A percentile compares a stretch with the other conserved stretches of the same genome.
Evolutionary conservation across 176 grass and related monocot species (phyloP).

Genomic region (Carex myosuroides): DNA sequence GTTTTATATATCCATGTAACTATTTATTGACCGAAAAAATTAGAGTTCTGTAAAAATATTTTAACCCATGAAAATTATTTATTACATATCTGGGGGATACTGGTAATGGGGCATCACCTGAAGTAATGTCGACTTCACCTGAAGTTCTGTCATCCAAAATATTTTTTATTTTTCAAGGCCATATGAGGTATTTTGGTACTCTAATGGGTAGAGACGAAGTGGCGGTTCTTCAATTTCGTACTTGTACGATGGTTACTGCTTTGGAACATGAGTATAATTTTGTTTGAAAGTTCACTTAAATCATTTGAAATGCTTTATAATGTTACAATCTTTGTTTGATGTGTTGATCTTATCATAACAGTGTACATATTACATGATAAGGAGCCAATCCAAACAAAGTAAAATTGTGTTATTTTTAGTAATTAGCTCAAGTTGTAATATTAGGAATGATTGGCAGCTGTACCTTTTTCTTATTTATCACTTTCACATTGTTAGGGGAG

Average conservation of each 20-base stretch:
- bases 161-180: neutral
- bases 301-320: neutral
- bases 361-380: neutral
- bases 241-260: neutral
- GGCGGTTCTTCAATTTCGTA: neutral
- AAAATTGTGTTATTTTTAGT: conserved; percentile 12
- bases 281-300: neutral
- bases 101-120: neutral
- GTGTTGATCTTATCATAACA: neutral
- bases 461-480: conserved; percentile 8
- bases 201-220: neutral
- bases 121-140: too few species aligned
- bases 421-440: neutral
- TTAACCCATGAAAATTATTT: neutral
- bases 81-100: neutral
- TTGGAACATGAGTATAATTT: neutral
- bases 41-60: neutral
- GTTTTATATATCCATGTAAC: neutral
- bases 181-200: neutral
- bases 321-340: neutral
- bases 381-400: neutral
- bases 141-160: neutral
- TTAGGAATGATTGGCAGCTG: neutral
- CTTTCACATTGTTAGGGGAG: neutral
- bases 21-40: neutral